Percentiles rank a stretch among this genome's conserved stretches.
These are phyloP conservation scores for Schwanniomyces polymorphus DNA, from an alignment of 805 yeast species.

Conservation along the genomic window DNA sequence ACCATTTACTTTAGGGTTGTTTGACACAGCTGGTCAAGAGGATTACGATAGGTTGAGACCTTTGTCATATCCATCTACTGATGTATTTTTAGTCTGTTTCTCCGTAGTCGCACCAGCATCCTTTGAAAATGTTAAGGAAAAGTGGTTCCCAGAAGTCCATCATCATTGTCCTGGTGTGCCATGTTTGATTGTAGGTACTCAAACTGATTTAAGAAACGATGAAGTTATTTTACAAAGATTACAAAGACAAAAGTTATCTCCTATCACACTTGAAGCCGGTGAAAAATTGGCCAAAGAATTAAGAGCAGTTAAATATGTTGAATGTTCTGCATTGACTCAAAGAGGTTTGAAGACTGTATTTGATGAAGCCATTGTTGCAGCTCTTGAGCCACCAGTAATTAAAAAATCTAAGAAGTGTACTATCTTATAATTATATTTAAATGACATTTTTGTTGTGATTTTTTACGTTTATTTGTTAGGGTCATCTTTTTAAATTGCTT, in stretches of 20 bases:
- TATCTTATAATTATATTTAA: slow-evolving; percentile 52
- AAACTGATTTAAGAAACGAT: slow-evolving; percentile 91
- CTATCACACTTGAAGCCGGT: slow-evolving; percentile 84
- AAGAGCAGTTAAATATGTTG: slow-evolving; percentile 95
- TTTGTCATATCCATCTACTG: slow-evolving; percentile 94
- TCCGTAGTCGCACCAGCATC: slow-evolving; percentile 96
- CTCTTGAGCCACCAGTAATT: slow-evolving; percentile 93
- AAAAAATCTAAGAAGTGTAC: slow-evolving; percentile 81
- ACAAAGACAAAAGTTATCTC: slow-evolving; percentile 85
- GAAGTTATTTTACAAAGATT: slow-evolving; percentile 86
- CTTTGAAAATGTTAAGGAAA: slow-evolving; percentile 95
- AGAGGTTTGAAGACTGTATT: slow-evolving; percentile 96
- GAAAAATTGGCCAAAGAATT: slow-evolving; percentile 90
- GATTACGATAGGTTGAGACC: slow-evolving; percentile 98
- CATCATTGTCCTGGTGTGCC: slow-evolving; percentile 99
- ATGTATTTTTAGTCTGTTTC: slow-evolving; percentile 93
- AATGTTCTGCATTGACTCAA: slow-evolving; percentile 96
- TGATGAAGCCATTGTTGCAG: slow-evolving; percentile 98
- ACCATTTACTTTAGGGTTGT: slow-evolving; percentile 94
- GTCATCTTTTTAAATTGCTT: not conserved
- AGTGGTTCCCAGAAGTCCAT: slow-evolving; percentile 96
- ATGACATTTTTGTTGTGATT: not conserved
- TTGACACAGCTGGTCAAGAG: slow-evolving; percentile 99
- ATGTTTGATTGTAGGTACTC: slow-evolving; percentile 95
- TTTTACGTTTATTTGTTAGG: not conserved